phyloP scores from a whole-genome alignment of 805 yeast genomes.

The Pichia cephalocereana region DNA sequence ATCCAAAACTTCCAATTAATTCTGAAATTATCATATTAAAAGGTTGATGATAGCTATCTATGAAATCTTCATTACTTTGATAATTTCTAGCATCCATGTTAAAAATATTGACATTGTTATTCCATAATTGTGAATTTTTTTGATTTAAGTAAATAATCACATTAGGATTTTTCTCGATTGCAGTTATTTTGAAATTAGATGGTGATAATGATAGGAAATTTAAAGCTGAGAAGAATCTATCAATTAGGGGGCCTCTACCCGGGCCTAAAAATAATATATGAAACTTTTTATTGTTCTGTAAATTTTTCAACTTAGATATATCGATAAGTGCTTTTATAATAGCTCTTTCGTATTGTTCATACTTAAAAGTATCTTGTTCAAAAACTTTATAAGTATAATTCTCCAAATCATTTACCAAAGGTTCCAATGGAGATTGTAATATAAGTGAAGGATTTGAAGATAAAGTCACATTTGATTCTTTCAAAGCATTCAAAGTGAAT shows the following conservation, averaged over 20 bases:
- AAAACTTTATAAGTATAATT: conserved; percentile 57
- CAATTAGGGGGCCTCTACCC: conserved; percentile 78
- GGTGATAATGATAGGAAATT: conserved; percentile 21
- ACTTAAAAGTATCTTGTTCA: conserved; percentile 64
- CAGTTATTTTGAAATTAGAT: conserved; percentile 31
- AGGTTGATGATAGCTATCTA: neutral
- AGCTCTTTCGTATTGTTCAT: conserved; percentile 58
- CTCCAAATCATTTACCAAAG: conserved; percentile 49
- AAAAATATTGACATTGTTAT: conserved; percentile 38
- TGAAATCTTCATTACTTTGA: conserved; percentile 14
- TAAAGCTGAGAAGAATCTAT: conserved; percentile 38
- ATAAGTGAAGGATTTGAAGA: conserved; percentile 7
- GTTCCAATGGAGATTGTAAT: conserved; percentile 56
- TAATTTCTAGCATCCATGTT: conserved; percentile 52
- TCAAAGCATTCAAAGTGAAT: conserved; percentile 17
- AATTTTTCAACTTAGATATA: conserved; percentile 14
- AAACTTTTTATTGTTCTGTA: neutral
- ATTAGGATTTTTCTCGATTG: conserved; percentile 65
- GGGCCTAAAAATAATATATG: conserved; percentile 68
- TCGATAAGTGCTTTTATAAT: conserved; percentile 43
- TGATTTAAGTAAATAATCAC: conserved; percentile 44
- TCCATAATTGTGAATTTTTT: conserved; percentile 47
- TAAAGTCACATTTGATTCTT: conserved; percentile 5
- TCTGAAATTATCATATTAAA: conserved; percentile 58
- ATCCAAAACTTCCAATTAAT: conserved; percentile 83